Conservation (phyloP, 148 eudicot genomes). For the Dianthus caryophyllus region DNA sequence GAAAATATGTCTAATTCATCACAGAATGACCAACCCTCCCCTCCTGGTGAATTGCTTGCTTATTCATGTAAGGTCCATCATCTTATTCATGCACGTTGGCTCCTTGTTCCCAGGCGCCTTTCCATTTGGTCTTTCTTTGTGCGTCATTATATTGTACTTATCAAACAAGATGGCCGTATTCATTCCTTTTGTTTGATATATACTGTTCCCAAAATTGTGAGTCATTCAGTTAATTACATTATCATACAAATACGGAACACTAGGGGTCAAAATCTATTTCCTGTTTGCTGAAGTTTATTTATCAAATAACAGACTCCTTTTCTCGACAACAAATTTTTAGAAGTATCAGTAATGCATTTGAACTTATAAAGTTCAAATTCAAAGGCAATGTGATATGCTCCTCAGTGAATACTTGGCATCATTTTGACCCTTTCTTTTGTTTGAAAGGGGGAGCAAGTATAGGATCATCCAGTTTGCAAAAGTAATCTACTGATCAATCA, state of each 20-base stretch:
- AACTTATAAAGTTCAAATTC: neutral
- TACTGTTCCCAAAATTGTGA: neutral
- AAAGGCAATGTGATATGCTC: neutral
- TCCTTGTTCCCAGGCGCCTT: neutral
- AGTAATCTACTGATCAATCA: neutral
- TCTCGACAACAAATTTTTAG: neutral
- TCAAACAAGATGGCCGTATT: neutral
- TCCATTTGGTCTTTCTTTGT: neutral
- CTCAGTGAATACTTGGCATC: neutral
- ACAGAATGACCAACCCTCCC: neutral
- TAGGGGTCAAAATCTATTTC: neutral
- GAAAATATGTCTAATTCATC: no score
- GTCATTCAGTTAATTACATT: neutral
- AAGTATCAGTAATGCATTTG: neutral
- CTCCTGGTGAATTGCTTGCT: neutral
- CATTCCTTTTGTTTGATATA: neutral
- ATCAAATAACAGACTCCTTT: neutral
- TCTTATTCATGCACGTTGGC: neutral
- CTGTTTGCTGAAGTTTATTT: neutral
- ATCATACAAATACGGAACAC: neutral
- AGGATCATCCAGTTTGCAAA: neutral
- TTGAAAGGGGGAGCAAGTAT: neutral
- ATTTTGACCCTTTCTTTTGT: conserved; percentile 2
- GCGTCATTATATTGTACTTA: neutral
- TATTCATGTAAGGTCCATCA: neutral